phyloP scores from a whole-genome alignment of 2,329 filamentous ascomycete species.

The Ramularia collo-cygni region DNA sequence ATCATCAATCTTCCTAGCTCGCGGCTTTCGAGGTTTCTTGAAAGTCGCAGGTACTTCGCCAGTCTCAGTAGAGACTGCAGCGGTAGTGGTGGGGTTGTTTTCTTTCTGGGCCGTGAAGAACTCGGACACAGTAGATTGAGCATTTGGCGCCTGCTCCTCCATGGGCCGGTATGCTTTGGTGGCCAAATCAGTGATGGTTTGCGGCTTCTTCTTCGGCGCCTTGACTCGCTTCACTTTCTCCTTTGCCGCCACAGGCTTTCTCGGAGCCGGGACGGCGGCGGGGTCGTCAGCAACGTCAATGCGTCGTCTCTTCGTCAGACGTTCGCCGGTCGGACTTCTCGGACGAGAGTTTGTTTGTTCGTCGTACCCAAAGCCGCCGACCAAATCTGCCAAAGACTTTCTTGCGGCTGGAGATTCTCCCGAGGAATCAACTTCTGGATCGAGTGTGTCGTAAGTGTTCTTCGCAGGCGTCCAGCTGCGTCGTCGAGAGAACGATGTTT shows the following conservation, averaged over 20 bases:
- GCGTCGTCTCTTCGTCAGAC: constrained; percentile 12
- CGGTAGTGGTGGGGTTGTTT: not conserved
- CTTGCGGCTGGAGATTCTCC: constrained; percentile 3
- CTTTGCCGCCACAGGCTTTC: constrained; percentile 1
- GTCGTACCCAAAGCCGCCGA: constrained; percentile 13
- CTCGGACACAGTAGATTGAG: constrained; percentile 37
- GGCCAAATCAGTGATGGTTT: constrained; percentile 71
- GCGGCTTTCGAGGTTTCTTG: constrained; percentile 24
- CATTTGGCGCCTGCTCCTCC: constrained; percentile 14
- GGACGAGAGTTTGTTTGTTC: not conserved
- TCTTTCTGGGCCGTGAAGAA: constrained; percentile 32
- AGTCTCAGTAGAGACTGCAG: not conserved
- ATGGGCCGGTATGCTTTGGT: constrained; percentile 59
- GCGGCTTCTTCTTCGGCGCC: constrained; percentile 58
- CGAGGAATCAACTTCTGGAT: not conserved
- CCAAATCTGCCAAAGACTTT: constrained; percentile 9
- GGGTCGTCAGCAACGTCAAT: constrained; percentile 14
- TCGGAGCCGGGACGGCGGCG: constrained; percentile 2
- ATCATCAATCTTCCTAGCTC: constrained; percentile 12
- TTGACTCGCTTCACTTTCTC: constrained; percentile 21
- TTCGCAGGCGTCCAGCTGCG: constrained; percentile 18
- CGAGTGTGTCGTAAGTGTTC: constrained; percentile 6
- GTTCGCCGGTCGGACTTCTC: constrained; percentile 10
- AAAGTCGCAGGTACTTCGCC: constrained; percentile 5
- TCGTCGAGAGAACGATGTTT: constrained; percentile 1